Base-by-base conservation (phyloP, 257 asterid genomes). In the Datura wrightii region DNA sequence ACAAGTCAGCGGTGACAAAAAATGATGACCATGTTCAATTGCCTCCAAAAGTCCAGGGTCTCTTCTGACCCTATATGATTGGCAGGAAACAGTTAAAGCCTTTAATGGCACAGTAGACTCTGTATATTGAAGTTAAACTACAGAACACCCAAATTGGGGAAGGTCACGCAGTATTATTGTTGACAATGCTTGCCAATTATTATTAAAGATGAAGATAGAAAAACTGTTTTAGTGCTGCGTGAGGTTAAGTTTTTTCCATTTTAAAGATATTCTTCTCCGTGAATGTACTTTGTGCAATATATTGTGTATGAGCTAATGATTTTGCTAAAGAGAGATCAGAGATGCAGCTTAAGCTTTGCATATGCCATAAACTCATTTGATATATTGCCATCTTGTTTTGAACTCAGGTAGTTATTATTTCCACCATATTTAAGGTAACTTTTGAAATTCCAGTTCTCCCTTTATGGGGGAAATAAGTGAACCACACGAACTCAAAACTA, bases 171-270 rank as follows among this genome's bases (percentile, higher is more conserved):
- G 2, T 50, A 74, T 50, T 13, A 48, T 74, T 48, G 10, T 50
- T 52, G 34, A 52, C 1, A 34, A 9, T 52, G 63, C 34, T 14
- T 78, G 46, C 10, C 1, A 52, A 14, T 8, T 52, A 31, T 8
- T 78, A 34, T 52, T 78, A 63, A 78, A 78, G 48, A 31, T 78
- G 82, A 78, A 78, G 48, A 31, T 78, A 8, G 48, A 78, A 78
- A 1, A 13, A 50, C 82, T 78, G 2, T 52, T 78, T 7, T 78
- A 11, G 63, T 78, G 59, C 5, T 52, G 48, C 63, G 48, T 52
- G 82, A 52, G 34, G 82, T 7, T 0, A 4, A 76, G 48, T 48
- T 4, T 52, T 37, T 78, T 78, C 8, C 9, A 52, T 48, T 74
- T 41, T 48, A 74, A 24, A 19, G 44, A 13, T 19, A 37, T 70